phyloP scores from a whole-genome alignment of 495 filamentous ascomycete species.

The Lophium mytilinum region DNA sequence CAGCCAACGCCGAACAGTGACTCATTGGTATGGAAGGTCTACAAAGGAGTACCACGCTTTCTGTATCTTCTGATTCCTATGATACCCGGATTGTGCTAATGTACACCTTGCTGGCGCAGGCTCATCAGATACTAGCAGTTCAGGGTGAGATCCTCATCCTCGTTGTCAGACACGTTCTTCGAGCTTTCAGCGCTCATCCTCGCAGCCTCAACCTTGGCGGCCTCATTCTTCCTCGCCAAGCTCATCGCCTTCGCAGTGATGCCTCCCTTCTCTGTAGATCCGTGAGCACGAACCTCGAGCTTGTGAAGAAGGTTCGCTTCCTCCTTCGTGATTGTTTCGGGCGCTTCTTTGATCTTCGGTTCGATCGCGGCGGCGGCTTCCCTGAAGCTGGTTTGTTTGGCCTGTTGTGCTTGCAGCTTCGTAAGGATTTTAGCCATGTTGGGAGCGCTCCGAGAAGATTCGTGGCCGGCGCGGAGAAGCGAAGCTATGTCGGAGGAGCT shows the following conservation, averaged over 20 bases:
- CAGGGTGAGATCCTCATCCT: no score
- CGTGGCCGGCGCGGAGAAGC: neutral
- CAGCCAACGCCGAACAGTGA: no score
- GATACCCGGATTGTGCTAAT: no score
- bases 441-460: neutral
- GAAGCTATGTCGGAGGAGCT: no score
- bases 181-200: neutral
- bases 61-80: no score
- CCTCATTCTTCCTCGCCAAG: slow-evolving; percentile 15
- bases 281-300: slow-evolving; percentile 10
- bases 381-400: slow-evolving; percentile 8
- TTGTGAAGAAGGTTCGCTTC: slow-evolving; percentile 13
- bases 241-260: slow-evolving; percentile 5
- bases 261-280: slow-evolving; percentile 4
- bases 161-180: no score
- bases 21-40: no score
- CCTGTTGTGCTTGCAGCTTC: neutral
- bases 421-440: neutral
- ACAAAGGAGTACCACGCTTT: no score
- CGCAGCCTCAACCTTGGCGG: neutral
- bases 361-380: neutral
- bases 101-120: no score
- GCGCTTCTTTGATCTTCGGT: slow-evolving; percentile 14
- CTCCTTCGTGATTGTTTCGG: slow-evolving; percentile 11
- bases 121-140: no score